A percentile compares a stretch with the other conserved stretches of the same genome.
Evolutionary conservation across 2,329 filamentous ascomycete genomes (phyloP).

Genomic region (Sporothrix inflata): DNA sequence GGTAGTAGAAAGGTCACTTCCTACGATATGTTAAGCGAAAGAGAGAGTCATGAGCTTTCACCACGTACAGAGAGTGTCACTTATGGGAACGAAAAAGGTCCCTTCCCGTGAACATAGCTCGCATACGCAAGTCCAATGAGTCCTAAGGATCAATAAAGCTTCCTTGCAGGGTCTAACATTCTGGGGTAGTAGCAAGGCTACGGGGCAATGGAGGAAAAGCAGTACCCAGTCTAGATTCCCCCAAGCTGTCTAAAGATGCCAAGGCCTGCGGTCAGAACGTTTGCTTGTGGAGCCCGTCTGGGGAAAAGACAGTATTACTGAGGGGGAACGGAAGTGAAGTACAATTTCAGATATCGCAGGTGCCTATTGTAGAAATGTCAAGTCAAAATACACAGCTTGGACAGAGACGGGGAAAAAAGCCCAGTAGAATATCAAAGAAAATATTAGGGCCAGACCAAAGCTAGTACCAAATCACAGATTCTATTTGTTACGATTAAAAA

Average conservation of each 20-base stretch:
- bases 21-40: not conserved
- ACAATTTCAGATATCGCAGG: too few species aligned
- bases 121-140: too few species aligned
- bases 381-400: too few species aligned
- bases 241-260: not conserved
- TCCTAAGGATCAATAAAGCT: not conserved
- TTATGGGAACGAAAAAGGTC: too few species aligned
- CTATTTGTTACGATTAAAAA: conserved; percentile 21
- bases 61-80: too few species aligned
- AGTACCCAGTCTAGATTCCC: not conserved
- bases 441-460: not conserved
- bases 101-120: not conserved
- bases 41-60: not conserved
- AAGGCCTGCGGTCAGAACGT: not conserved
- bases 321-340: not conserved
- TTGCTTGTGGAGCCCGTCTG: not conserved
- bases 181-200: conserved; percentile 6
- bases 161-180: not conserved
- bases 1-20: not conserved
- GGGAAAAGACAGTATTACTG: too few species aligned
- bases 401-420: too few species aligned
- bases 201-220: not conserved
- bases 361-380: too few species aligned
- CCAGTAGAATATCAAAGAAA: not conserved
- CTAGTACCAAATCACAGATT: conserved; percentile 20